Base-by-base conservation (phyloP, 2,329 filamentous ascomycete species). In the Trichoderma simmonsii region DNA sequence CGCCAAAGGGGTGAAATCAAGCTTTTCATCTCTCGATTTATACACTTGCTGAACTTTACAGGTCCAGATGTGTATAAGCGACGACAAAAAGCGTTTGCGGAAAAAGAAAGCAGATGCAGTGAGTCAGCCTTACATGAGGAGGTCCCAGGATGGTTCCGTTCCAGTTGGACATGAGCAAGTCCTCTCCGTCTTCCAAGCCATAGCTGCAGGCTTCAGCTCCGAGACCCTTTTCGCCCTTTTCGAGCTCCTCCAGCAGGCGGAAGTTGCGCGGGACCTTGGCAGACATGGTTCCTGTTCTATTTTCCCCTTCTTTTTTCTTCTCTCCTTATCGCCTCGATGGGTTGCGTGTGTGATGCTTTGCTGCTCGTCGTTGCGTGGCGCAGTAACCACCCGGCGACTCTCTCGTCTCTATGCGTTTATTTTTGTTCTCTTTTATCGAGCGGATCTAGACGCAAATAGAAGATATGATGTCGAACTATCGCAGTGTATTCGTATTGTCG, bases 191-290 rank as follows among this genome's bases (percentile, higher is more conserved):
- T 75, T 95, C 94, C 71, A 99, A 89, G 78, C 96, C 96, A 78
- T 98, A 98, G 59, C 96, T 98, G 85, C 95, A 98, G 74, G 95
- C 95, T 85, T 98, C 96, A 82, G 95, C 94, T 79, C 96, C 95
- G 75, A 96, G 88, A 74, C 96, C 96, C 84, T 99, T 99, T 86
- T 99, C 96, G 79, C 96, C 96, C 86, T 98, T 98, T 86, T 99
- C 96, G 24, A 99, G 88, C 90, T 99, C 96, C 83, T 98, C 96
- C 71, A 99, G 88, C 76, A 99, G 89, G 80, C 95, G 92, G 82
- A 99, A 99, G 86, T 98, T 98, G 81, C 96, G 90, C 74, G 96
- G 96, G 72, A 99, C 89, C 83, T 97, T 84, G 76, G 83, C 83
- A 54, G 78, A 75, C 80, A 83, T 84, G 77, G 72, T 51, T 73